Conservation (phyloP, 768 basidiomycete genomes). For the Auricularia sp. region DNA sequence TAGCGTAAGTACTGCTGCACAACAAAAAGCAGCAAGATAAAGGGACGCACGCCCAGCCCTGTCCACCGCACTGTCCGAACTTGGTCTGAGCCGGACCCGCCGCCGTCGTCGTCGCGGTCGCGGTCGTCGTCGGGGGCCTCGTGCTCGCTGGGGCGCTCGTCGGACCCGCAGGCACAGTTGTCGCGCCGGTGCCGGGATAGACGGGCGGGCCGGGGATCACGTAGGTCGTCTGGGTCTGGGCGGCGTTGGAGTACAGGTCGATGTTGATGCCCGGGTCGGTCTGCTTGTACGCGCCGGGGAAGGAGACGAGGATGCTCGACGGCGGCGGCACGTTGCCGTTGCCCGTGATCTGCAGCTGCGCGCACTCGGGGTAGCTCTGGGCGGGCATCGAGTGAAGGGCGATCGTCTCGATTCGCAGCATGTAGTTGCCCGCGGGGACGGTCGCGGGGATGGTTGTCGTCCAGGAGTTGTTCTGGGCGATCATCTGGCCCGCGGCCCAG, state of each 20-base stretch:
- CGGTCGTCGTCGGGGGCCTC: no score
- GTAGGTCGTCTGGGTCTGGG: slow-evolving; percentile 25
- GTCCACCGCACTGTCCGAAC: no score
- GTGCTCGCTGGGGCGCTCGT: no score
- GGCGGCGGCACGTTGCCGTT: slow-evolving; percentile 22
- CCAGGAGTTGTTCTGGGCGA: slow-evolving; percentile 6
- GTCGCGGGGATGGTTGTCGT: slow-evolving; percentile 12
- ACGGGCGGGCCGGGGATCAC: slow-evolving; percentile 25
- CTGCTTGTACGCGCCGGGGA: slow-evolving; percentile 25
- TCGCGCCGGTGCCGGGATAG: no score
- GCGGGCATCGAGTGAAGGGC: slow-evolving; percentile 16
- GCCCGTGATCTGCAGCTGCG: slow-evolving; percentile 24
- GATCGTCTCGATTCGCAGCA: slow-evolving; percentile 24
- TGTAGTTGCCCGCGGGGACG: slow-evolving; percentile 24
- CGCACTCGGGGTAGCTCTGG: slow-evolving; percentile 29
- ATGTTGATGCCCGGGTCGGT: slow-evolving; percentile 26
- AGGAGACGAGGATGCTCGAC: slow-evolving; percentile 21
- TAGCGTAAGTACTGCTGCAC: no score
- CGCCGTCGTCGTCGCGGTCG: no score
- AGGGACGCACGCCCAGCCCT: no score
- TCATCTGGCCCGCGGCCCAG: slow-evolving; percentile 30
- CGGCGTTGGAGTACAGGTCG: slow-evolving; percentile 27
- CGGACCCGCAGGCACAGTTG: no score
- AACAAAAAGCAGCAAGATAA: no score
- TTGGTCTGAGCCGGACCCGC: no score